These are phyloP conservation scores for Aspergillus persii DNA, from an alignment of 2,329 filamentous ascomycete species.

Conservation along the genomic window DNA sequence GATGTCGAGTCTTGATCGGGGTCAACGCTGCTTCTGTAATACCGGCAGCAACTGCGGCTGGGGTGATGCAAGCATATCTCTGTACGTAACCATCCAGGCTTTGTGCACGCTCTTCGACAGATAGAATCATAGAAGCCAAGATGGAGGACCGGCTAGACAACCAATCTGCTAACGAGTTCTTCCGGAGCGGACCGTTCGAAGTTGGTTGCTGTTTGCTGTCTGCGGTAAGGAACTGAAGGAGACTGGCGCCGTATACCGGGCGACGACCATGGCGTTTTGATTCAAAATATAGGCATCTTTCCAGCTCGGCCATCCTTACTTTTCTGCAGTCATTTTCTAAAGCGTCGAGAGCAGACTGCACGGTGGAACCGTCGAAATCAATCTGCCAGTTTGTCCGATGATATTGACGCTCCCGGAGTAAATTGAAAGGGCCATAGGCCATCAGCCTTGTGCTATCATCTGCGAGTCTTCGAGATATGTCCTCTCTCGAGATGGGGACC, in stretches of 20 bases:
- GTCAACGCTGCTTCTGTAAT: conserved; percentile 68
- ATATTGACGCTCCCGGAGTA: conserved; percentile 70
- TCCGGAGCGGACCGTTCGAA: conserved; percentile 59
- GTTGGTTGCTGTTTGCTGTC: conserved; percentile 59
- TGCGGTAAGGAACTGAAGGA: conserved; percentile 73
- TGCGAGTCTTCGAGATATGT: conserved; percentile 54
- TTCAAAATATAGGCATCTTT: conserved; percentile 77
- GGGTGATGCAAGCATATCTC: conserved; percentile 90
- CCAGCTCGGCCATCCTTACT: conserved; percentile 72
- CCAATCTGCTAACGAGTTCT: conserved; percentile 68
- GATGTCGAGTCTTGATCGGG: conserved; percentile 53
- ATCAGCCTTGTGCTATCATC: conserved; percentile 64
- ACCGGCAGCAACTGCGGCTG: conserved; percentile 79
- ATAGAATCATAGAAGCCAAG: conserved; percentile 63
- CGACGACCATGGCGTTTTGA: conserved; percentile 74
- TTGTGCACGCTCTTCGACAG: conserved; percentile 69
- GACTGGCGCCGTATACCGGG: conserved; percentile 75
- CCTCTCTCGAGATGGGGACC: conserved; percentile 68
- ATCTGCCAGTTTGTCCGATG: conserved; percentile 52
- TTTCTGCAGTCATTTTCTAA: conserved; percentile 70
- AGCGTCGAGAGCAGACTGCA: conserved; percentile 68
- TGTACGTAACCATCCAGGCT: conserved; percentile 72
- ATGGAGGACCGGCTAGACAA: conserved; percentile 65
- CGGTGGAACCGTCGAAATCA: conserved; percentile 64
- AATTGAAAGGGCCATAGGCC: conserved; percentile 66